Conservation (phyloP, 2,329 filamentous ascomycete species). For the Ascochyta rabiei region DNA sequence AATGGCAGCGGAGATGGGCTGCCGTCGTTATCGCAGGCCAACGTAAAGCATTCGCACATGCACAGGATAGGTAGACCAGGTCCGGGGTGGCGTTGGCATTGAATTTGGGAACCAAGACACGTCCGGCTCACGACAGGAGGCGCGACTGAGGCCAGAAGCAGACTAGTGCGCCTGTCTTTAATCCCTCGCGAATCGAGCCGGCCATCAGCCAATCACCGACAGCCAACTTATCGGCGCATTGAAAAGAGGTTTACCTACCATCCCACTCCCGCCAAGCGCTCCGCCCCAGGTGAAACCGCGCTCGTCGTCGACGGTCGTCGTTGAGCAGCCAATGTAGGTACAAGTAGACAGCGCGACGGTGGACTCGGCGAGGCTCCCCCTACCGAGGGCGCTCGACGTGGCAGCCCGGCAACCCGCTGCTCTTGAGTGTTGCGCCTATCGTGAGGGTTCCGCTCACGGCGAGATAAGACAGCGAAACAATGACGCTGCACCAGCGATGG, state of each 20-base stretch:
- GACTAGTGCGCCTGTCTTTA: conserved; percentile 9
- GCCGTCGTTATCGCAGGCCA: conserved; percentile 12
- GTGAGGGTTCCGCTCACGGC: conserved; percentile 25
- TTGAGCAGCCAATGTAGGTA: conserved; percentile 13
- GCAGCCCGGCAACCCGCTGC: conserved; percentile 18
- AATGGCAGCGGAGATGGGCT: not conserved
- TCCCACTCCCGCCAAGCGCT: conserved; percentile 37
- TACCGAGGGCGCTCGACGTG: conserved; percentile 17
- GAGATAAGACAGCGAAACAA: conserved; percentile 34
- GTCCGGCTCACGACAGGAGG: conserved; percentile 12
- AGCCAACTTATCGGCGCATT: conserved; percentile 21
- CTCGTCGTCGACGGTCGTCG: conserved; percentile 8
- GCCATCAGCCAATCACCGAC: conserved; percentile 15
- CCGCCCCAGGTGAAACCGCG: conserved; percentile 32
- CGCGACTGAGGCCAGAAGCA: conserved; percentile 8
- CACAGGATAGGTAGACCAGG: conserved; percentile 8
- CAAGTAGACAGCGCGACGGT: conserved; percentile 9
- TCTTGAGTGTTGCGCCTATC: conserved; percentile 21
- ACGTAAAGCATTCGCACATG: conserved; percentile 17
- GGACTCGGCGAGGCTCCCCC: conserved; percentile 17
- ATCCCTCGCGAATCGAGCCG: not conserved
- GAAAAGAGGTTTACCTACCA: conserved; percentile 21
- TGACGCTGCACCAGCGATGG: conserved; percentile 35
- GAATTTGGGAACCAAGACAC: conserved; percentile 2
- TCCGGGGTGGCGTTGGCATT: conserved; percentile 12